Percentiles rank a stretch among this genome's conserved stretches.
Evolutionary conservation across 2,329 filamentous ascomycete species (phyloP).

Genomic region (Eurotiales sp.): DNA sequence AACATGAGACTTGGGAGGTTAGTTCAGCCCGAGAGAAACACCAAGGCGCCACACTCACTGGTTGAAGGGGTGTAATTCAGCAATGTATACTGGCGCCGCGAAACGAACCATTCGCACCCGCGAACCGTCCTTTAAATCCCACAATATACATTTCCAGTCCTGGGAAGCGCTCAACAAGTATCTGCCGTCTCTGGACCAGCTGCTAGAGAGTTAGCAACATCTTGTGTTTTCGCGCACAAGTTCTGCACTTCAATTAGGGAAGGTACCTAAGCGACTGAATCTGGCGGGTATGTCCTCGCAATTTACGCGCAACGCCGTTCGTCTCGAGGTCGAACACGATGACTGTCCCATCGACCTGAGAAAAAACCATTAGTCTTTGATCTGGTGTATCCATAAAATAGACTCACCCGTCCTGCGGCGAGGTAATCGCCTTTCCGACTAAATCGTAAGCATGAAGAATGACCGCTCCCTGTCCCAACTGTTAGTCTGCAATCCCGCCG

Average conservation of each 20-base stretch:
- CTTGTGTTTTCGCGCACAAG: neutral
- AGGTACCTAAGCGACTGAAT: constrained; percentile 75
- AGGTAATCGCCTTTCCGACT: constrained; percentile 92
- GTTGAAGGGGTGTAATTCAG: constrained; percentile 87
- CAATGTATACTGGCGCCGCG: constrained; percentile 89
- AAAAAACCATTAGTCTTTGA: constrained; percentile 1
- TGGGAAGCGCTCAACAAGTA: constrained; percentile 91
- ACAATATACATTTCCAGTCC: constrained; percentile 94
- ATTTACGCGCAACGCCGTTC: constrained; percentile 89
- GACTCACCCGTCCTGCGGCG: constrained; percentile 77
- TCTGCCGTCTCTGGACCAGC: constrained; percentile 88
- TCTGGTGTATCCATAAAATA: constrained; percentile 3
- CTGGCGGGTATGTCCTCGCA: constrained; percentile 87
- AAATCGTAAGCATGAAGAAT: constrained; percentile 72
- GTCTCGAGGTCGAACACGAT: constrained; percentile 98
- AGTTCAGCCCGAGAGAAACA: neutral
- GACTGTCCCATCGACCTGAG: constrained; percentile 80
- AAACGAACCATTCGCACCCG: constrained; percentile 83
- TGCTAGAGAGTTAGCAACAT: constrained; percentile 20
- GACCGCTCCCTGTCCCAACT: constrained; percentile 52
- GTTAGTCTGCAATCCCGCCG: constrained; percentile 35
- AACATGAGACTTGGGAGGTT: constrained; percentile 76
- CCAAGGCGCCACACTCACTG: constrained; percentile 55
- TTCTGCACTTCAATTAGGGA: neutral
- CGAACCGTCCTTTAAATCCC: constrained; percentile 76